Conservation (phyloP, 1,284 basidiomycete genomes). For the Hemileccinum hortonii region DNA sequence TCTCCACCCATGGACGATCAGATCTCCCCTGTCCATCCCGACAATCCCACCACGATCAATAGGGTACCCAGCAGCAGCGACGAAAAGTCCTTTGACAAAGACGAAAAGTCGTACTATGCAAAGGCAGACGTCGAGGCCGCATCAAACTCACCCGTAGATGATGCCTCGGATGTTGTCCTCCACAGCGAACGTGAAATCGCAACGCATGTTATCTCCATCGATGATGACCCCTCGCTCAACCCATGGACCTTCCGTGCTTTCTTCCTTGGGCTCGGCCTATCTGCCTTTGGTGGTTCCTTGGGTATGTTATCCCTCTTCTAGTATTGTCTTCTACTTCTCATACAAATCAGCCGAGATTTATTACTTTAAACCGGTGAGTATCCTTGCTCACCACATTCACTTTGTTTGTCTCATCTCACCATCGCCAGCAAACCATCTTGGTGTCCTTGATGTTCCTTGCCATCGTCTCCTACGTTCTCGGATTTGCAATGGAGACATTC, state of each 20-base stretch:
- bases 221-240: slow-evolving; percentile 56
- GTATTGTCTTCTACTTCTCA: neutral
- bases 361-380: slow-evolving; percentile 55
- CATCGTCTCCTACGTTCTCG: slow-evolving; percentile 41
- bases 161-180: slow-evolving; percentile 33
- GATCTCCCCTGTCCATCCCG: neutral
- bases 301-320: slow-evolving; percentile 18
- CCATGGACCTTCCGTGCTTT: slow-evolving; percentile 59
- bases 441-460: slow-evolving; percentile 56
- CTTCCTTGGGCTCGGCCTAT: slow-evolving; percentile 60
- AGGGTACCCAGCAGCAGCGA: slow-evolving; percentile 21
- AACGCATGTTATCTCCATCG: slow-evolving; percentile 51
- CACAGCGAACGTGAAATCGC: slow-evolving; percentile 48
- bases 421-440: slow-evolving; percentile 44
- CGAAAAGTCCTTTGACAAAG: slow-evolving; percentile 32
- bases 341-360: slow-evolving; percentile 48
- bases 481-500: slow-evolving; percentile 41
- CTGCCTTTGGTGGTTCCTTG: slow-evolving; percentile 58
- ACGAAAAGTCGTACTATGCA: slow-evolving; percentile 15
- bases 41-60: slow-evolving; percentile 8
- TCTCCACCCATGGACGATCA: slow-evolving; percentile 7
- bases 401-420: neutral
- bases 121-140: slow-evolving; percentile 35
- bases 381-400: no score
- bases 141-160: slow-evolving; percentile 17